Evolutionary conservation across 768 basidiomycete species (phyloP).

Genomic region (Russula sp.): DNA sequence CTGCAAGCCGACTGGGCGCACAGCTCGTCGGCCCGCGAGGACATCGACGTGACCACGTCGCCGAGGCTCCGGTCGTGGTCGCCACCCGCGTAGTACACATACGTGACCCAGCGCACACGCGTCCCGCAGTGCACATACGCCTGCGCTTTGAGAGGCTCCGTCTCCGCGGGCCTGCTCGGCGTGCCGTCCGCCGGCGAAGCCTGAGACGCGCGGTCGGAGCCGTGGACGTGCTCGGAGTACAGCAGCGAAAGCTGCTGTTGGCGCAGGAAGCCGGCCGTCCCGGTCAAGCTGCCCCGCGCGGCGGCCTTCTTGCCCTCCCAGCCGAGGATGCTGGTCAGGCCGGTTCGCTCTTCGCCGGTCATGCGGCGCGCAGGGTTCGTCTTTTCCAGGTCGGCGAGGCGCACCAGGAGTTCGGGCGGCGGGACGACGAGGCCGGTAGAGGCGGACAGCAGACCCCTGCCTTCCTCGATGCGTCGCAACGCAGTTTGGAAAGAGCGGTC

Average conservation of each 20-base stretch:
- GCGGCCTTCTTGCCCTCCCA: slow-evolving; percentile 47
- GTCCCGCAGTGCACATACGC: slow-evolving; percentile 36
- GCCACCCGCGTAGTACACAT: slow-evolving; percentile 30
- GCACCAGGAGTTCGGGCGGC: slow-evolving; percentile 43
- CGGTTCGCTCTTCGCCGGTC: slow-evolving; percentile 52
- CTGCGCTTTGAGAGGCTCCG: slow-evolving; percentile 16
- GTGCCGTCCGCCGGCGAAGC: neutral
- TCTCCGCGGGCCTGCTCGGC: slow-evolving; percentile 10
- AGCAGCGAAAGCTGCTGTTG: slow-evolving; percentile 54
- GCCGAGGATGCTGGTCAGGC: slow-evolving; percentile 48
- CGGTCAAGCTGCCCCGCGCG: slow-evolving; percentile 39
- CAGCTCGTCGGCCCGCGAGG: slow-evolving; percentile 30
- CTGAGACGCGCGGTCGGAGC: slow-evolving; percentile 2
- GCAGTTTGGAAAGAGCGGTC: slow-evolving; percentile 36
- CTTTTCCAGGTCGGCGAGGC: slow-evolving; percentile 48
- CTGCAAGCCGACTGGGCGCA: slow-evolving; percentile 37
- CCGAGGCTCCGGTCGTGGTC: slow-evolving; percentile 37
- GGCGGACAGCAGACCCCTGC: slow-evolving; percentile 43
- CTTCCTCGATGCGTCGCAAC: slow-evolving; percentile 38
- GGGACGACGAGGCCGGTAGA: slow-evolving; percentile 45
- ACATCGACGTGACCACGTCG: slow-evolving; percentile 35
- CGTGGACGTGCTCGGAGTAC: slow-evolving; percentile 37
- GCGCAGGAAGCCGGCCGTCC: slow-evolving; percentile 46
- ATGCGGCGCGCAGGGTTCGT: slow-evolving; percentile 36
- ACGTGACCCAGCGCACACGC: slow-evolving; percentile 44